These are phyloP conservation scores for Ogataea trehaloabstinens DNA, from an alignment of 805 yeast species.

Conservation along the genomic window DNA sequence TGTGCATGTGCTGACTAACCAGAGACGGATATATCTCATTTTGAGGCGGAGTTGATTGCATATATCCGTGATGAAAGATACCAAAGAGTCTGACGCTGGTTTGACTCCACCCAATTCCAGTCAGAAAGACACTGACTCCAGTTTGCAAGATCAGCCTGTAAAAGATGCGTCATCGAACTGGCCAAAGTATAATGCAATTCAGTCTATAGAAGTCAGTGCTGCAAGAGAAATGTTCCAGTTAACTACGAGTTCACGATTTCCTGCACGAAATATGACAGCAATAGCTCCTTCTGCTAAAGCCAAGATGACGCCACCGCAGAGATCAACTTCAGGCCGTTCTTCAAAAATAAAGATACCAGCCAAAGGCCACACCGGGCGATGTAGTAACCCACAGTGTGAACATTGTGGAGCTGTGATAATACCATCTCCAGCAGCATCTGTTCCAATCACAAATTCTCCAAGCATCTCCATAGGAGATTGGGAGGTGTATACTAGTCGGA, in stretches of 20 bases:
- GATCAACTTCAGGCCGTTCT: conserved; percentile 1
- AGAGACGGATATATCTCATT: no score
- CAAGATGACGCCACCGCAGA: conserved; percentile 7
- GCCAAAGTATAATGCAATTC: conserved; percentile 38
- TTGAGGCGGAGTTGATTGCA: no score
- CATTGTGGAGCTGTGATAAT: conserved; percentile 73
- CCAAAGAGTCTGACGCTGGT: no score
- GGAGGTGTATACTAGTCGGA: conserved; percentile 69
- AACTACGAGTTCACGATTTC: conserved; percentile 44
- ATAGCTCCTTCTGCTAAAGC: neutral
- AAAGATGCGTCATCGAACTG: neutral
- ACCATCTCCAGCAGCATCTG: conserved; percentile 69
- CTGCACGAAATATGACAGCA: neutral
- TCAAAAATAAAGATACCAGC: conserved; percentile 18
- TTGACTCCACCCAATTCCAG: no score
- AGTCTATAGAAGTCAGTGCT: conserved; percentile 52
- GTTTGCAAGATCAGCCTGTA: no score
- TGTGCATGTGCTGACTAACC: no score
- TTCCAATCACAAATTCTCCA: conserved; percentile 64
- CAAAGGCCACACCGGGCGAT: conserved; percentile 15
- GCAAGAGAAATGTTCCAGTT: conserved; percentile 63
- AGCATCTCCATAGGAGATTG: conserved; percentile 71
- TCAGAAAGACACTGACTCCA: no score
- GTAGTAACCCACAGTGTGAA: conserved; percentile 41
- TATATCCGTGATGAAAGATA: no score